phyloP scores from a whole-genome alignment of 148 eudicot genomes.

The Amaranthus palmeri region DNA sequence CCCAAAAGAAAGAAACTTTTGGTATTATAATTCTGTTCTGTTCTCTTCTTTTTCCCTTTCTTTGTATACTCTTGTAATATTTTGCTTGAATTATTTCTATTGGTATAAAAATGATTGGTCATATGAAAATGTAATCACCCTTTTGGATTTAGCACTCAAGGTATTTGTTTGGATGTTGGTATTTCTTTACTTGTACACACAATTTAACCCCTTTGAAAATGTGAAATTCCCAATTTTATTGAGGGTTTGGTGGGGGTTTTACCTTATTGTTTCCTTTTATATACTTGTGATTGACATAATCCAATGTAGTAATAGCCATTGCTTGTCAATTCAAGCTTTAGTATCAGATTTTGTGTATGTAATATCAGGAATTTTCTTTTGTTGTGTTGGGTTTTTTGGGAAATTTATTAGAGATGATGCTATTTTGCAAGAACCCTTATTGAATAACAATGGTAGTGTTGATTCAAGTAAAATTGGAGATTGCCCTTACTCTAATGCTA shows the following conservation, averaged over 20 bases:
- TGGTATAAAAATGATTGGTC: conserved; percentile 51
- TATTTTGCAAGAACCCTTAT: conserved; percentile 27
- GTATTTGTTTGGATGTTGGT: conserved; percentile 41
- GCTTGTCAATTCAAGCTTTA: conserved; percentile 18
- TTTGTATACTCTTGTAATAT: conserved; percentile 31
- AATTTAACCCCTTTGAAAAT: conserved; percentile 22
- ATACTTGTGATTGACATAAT: conserved; percentile 41
- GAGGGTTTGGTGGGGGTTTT: conserved; percentile 66
- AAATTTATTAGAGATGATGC: conserved; percentile 12
- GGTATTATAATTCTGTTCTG: conserved; percentile 30
- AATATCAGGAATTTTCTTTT: conserved; percentile 26
- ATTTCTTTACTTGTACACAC: conserved; percentile 43
- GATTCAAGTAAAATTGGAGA: conserved; percentile 11
- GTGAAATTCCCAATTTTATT: conserved; percentile 40
- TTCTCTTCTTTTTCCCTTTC: conserved; percentile 33
- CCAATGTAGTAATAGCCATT: conserved; percentile 2
- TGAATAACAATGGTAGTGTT: conserved; percentile 21
- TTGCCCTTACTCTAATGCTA: conserved; percentile 38
- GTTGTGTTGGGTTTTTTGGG: conserved; percentile 25
- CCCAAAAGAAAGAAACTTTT: conserved; percentile 23
- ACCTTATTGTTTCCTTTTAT: conserved; percentile 48
- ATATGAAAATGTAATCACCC: conserved; percentile 35
- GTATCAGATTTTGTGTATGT: conserved; percentile 29
- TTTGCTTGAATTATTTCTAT: conserved; percentile 36
- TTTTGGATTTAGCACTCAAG: conserved; percentile 35